phyloP scores from a whole-genome alignment of 2,329 filamentous ascomycete genomes.

The Uncinocarpus reesii region DNA sequence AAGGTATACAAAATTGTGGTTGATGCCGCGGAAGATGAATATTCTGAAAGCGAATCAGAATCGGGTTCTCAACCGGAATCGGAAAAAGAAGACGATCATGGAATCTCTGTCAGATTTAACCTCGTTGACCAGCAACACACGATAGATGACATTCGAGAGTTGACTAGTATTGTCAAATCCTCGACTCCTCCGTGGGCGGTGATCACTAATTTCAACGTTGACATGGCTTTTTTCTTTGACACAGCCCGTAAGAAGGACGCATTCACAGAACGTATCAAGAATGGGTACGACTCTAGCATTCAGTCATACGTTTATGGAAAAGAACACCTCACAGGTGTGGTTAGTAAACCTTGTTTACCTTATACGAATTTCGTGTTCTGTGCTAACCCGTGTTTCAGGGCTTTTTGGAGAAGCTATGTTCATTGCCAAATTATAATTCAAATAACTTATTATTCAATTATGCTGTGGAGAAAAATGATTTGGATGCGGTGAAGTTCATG shows the following conservation, averaged over 20 bases:
- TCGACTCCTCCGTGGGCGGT: not conserved
- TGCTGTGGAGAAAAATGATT: conserved; percentile 43
- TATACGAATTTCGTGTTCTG: not conserved
- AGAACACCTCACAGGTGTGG: not conserved
- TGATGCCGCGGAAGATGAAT: conserved; percentile 24
- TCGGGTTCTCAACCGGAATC: conserved; percentile 12
- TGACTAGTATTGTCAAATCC: conserved; percentile 12
- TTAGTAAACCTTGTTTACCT: too few relatives aligned
- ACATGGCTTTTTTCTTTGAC: not conserved
- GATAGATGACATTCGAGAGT: conserved; percentile 61
- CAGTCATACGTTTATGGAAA: not conserved
- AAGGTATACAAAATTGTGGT: conserved; percentile 27
- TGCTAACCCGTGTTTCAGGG: not conserved
- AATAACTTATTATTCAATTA: conserved; percentile 29
- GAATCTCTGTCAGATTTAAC: conserved; percentile 35
- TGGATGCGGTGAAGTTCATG: conserved; percentile 43
- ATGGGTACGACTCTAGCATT: not conserved
- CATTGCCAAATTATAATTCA: not conserved
- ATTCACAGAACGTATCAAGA: not conserved
- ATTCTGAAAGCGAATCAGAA: conserved; percentile 1
- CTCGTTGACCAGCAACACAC: conserved; percentile 60
- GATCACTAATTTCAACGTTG: not conserved
- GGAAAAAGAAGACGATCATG: conserved; percentile 21
- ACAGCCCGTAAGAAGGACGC: not conserved
- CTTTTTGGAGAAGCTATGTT: conserved; percentile 1